Base-by-base conservation (phyloP, 116 monocot species). In the Cymodocea nodosa region DNA sequence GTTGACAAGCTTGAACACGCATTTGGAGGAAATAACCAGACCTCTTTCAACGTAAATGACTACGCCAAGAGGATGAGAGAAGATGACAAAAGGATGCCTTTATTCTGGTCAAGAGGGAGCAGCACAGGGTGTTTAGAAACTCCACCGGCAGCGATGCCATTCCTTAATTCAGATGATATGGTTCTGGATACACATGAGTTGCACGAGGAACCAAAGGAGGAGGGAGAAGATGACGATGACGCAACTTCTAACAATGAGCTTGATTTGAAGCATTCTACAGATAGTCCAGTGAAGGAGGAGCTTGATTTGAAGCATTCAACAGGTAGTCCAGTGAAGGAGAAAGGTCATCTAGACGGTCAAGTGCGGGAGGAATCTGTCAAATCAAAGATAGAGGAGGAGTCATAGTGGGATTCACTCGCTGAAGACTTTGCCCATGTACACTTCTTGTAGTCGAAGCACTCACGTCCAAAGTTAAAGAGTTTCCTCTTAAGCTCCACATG, bases 61-160 rank as follows among this genome's bases (percentile, higher is more conserved):
- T 92, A 81, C 62, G 82, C 82, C 2, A 68, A 60, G 3, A 80
- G 71, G 75, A 92, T 92, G 92, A 85, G 73, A 80, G 85, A 83
- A 66, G 92, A 92, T 62, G 92, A 92, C 67, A 77, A 70, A 59
- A 83, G 60, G 62, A 84, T 82, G 72, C 65, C 77, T 14, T 48
- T 79, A 20, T 71, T 80, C 51, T 79, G 87, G 84, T 72, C 65
- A 18, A 52, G 16, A 19, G 71, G 58, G 60, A 73, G 66, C 52
- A 24, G 15, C 23, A 25, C 60, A 0, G 59, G 12, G 37, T 60
- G 78, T 34, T 56, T 44, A 69, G 69, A 59, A 69, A 4, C 53
- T 54, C 37, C 25, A 15, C 16, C 56, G 8, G 22, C 22, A 18
- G 35, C 65, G 1, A 23, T 44, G 0, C 5, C 50, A 37, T 64